Evolutionary conservation across 257 asterid genomes (phyloP).

Genomic region (Nicotiana benthamiana): DNA sequence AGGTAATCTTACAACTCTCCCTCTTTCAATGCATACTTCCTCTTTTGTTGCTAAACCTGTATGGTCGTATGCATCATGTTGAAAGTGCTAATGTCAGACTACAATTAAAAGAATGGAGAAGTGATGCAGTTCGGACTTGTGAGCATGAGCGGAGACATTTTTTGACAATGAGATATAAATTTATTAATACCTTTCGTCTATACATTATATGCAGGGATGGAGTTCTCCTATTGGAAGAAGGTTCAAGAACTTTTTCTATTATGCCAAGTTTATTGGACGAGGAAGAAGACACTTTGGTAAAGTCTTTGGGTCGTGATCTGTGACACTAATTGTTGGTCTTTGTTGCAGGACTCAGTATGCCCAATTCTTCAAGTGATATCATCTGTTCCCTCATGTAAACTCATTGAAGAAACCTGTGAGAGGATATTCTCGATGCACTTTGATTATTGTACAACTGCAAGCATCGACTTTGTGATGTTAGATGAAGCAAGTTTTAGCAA

Average conservation of each 20-base stretch:
- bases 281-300: slow-evolving; percentile 75
- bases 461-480: slow-evolving; percentile 77
- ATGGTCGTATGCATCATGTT: slow-evolving; percentile 2
- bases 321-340: slow-evolving; percentile 47
- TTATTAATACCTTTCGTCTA: slow-evolving; percentile 61
- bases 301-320: slow-evolving; percentile 28
- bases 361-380: slow-evolving; percentile 78
- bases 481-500: slow-evolving; percentile 63
- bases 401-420: slow-evolving; percentile 87
- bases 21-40: not conserved
- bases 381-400: slow-evolving; percentile 78
- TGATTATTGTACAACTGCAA: slow-evolving; percentile 90
- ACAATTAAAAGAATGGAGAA: slow-evolving; percentile 45
- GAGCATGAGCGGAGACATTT: slow-evolving; percentile 36
- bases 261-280: slow-evolving; percentile 80
- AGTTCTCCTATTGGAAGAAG: slow-evolving; percentile 72
- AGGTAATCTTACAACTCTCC: slow-evolving; percentile 42
- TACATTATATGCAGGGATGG: slow-evolving; percentile 93
- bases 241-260: slow-evolving; percentile 79
- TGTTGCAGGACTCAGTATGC: slow-evolving; percentile 97
- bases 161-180: slow-evolving; percentile 30
- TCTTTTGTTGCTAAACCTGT: not conserved
- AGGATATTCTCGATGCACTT: slow-evolving; percentile 82
- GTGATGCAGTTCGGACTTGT: slow-evolving; percentile 46
- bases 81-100: slow-evolving; percentile 28